Evolutionary conservation across 2,329 filamentous ascomycete genomes (phyloP).

Genomic region (Hawksworthiomyces lignivorus): DNA sequence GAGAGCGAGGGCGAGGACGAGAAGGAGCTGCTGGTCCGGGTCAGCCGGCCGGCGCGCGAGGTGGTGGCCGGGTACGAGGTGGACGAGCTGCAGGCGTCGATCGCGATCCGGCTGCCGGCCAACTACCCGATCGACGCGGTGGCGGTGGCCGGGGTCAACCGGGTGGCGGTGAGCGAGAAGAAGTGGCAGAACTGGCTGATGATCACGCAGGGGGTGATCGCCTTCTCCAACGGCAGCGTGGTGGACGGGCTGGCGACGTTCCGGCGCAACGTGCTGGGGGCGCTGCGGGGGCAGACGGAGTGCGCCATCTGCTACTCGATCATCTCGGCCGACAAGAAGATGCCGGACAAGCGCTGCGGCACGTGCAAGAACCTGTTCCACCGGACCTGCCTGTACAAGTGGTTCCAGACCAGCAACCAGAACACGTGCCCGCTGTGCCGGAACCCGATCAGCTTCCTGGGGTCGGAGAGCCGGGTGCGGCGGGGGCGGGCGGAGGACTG

Average conservation of each 20-base stretch:
- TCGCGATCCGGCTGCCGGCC: constrained; percentile 71
- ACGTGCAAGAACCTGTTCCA: constrained; percentile 97
- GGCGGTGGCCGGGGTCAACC: constrained; percentile 65
- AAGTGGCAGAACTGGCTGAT: constrained; percentile 91
- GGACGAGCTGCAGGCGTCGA: constrained; percentile 77
- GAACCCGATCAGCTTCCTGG: constrained; percentile 65
- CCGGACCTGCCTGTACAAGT: constrained; percentile 82
- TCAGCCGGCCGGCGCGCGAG: constrained; percentile 64
- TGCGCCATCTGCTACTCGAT: constrained; percentile 97
- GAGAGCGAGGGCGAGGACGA: constrained; percentile 42
- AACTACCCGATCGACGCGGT: constrained; percentile 79
- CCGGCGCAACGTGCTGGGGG: constrained; percentile 76
- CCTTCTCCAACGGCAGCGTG: constrained; percentile 81
- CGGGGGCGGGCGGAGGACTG: background rate
- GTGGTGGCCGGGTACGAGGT: constrained; percentile 79
- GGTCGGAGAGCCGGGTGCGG: constrained; percentile 4
- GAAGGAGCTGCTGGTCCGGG: constrained; percentile 57
- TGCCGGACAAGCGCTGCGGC: constrained; percentile 83
- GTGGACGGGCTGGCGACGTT: constrained; percentile 82
- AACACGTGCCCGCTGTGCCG: constrained; percentile 89
- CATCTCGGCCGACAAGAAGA: constrained; percentile 77
- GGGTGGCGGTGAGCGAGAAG: constrained; percentile 80
- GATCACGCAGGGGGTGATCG: constrained; percentile 85
- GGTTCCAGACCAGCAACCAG: constrained; percentile 91
- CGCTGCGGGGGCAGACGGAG: constrained; percentile 86